Base-by-base conservation (phyloP, 2,329 filamentous ascomycete species). In the Keithomyces neogunnii region DNA sequence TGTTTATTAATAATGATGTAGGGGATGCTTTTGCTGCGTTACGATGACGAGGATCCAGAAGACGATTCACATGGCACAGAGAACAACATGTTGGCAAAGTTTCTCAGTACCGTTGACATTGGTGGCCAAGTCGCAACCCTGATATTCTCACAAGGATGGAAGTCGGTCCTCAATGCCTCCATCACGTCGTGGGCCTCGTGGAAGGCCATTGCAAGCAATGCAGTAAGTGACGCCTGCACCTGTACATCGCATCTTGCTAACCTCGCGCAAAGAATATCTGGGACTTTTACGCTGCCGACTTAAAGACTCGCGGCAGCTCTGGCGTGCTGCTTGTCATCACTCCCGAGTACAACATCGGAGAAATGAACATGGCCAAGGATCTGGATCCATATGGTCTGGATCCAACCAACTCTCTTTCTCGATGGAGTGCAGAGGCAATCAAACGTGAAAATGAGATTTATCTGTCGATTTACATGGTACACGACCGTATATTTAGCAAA, bases 261-360 rank as follows among this genome's bases (percentile, higher is more conserved):
- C n/a, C n/a, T 7, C 9, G 9, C 4, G 2, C 44, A 32, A 26
- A 66, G 63, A 61, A 61, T 11, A 51, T 66, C 1, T 67, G 58
- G 53, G 59, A 69, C 13, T 60, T 63, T 30, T 45, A 53, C 2
- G 54, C 55, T 1, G 54, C 57, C 0, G 45, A 43, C 0, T 62
- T 63, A 6, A 51, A 51, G 2, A 51, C 52, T 4, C 13, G 53
- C 0, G 60, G 62, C 0, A 52, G 51, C 0, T 62, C 62, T 0
- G 48, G 48, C 2, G 58, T 65, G 1, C 58, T 69, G 29, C 33
- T 66, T 4, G 60, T 56, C 3, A 46, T 60, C 1, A 52, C 56
- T 4, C 64, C 65, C 1, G 58, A 63, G 10, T 62, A 59, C 45
- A 61, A 59, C 1, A 49, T 61, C 8, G 50, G 46, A 3, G 57